Evolutionary conservation across 495 filamentous ascomycete genomes (phyloP), one percentile per base, ranked within the genome.

Genomic region (Lophium mytilinum): DNA sequence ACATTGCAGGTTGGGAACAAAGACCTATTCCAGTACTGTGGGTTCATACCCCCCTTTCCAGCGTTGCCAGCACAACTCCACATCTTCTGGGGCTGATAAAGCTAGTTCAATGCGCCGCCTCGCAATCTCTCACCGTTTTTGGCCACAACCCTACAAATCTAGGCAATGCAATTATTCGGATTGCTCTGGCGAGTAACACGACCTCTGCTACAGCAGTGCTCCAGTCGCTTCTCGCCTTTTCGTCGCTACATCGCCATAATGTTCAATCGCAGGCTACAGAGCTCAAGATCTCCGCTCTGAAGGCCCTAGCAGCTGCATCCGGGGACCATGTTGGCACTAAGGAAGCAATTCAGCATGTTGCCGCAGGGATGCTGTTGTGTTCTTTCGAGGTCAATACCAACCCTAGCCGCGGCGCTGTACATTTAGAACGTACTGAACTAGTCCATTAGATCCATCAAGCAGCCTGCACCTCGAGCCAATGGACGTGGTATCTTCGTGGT

Each of bases 291-390:
- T 66, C 64, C 9, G 68, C 66, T 21, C 40, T 71, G 24, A 54
- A 59, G 12, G 57, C 56, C 7, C 47, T 71, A 50, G 37, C 52
- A 12, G 63, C 24, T 30, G 24, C 24, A 30, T 30, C 68, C 6
- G 56, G 21, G 10, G 17, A 30, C 19, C 40, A 65, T 14, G 34
- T 57, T 24, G 50, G 33, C 49, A 54, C 57, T 14, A 46, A 15
- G 8, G 68, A 71, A 45, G 67, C 67, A 9, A 62, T 64, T 14
- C 70, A 72, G 43, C 71, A 73, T 57, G 61, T 72, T 50, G 71
- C 71, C 24, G 53, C 71, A 8, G 64, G 61, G 7, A 72, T 73
- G 71, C 45, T 73, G 10, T 53, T 73, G 36, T 68, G 67, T 50
- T 68, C 67, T 10, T 69, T 69, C 37, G 71, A 73, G 64, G 71